Evolutionary conservation across 2,329 filamentous ascomycete species (phyloP), one percentile per base, ranked within the genome.

Genomic region (Fusarium nelsonii): DNA sequence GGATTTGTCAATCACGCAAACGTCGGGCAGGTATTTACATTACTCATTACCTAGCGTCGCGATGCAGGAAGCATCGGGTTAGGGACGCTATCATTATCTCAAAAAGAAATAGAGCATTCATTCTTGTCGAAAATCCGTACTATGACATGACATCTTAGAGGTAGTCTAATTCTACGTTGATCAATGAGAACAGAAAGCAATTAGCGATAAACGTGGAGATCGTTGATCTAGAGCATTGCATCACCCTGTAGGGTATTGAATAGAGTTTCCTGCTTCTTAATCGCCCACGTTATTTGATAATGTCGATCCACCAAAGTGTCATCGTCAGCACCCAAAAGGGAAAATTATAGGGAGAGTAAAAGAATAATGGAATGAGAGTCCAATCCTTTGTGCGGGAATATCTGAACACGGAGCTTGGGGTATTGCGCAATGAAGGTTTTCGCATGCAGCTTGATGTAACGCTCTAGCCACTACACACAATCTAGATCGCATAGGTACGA

Each of bases 1-100:
- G 20, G 6, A 65, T 69, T 68, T 56, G 60, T 53, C 65, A 61
- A 51, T 33, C 23, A 14, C 43, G 32, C 26, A 41, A 46, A 28
- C 12, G 26, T 33, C 23, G 8, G 26, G 37, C 36, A 48, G 36
- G 36, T 55, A 43, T 55, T 55, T 34, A 37, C 33, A 18, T 50
- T 37, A 30, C n/a, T 16, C 26, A 3, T 39, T 50, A 50, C 40
- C 46, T 50, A 50, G 44, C 46, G 23, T 45, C 28, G 37, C 34
- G 7, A 26, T 36, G 4, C 11, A 36, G 8, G 32, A 36, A 10
- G 18, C n/a, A 39, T 50, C 9, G n/a, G 33, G 48, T 40, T 16
- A 50, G 33, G 39, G n/a, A 50, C 16, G 39, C 16, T 4, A 50
- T 18, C 28, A 32, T n/a, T 45, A 28, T 39, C n/a, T 50, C 18